Evolutionary conservation across 2,329 filamentous ascomycete species (phyloP).

Genomic region (Phaeosphaeria sp.): DNA sequence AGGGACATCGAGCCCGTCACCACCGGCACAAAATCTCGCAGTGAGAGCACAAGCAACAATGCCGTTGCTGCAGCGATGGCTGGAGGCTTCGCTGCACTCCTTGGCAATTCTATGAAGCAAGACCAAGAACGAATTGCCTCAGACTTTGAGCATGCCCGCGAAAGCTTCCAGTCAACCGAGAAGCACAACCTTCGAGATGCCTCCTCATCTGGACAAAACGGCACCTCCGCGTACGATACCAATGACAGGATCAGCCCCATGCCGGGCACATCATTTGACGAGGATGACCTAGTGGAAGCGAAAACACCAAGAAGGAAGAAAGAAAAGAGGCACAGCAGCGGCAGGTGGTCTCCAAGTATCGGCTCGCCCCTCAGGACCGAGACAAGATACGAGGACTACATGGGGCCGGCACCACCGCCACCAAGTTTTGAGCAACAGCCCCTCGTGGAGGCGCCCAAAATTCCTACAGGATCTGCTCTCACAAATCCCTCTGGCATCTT

Average conservation of each 20-base stretch:
- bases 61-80: slow-evolving; percentile 31
- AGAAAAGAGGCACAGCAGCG: slow-evolving; percentile 54
- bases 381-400: slow-evolving; percentile 53
- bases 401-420: slow-evolving; percentile 29
- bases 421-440: slow-evolving; percentile 18
- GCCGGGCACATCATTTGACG: slow-evolving; percentile 43
- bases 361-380: slow-evolving; percentile 55
- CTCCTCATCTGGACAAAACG: slow-evolving; percentile 25
- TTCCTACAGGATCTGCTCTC: slow-evolving; percentile 18
- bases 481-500: slow-evolving; percentile 19
- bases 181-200: slow-evolving; percentile 15
- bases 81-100: slow-evolving; percentile 43
- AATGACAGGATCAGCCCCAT: slow-evolving; percentile 26
- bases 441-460: slow-evolving; percentile 22
- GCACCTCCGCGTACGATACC: slow-evolving; percentile 19
- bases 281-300: slow-evolving; percentile 40
- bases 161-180: slow-evolving; percentile 33
- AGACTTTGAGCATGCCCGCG: slow-evolving; percentile 35
- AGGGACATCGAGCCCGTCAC: slow-evolving; percentile 19
- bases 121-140: slow-evolving; percentile 42
- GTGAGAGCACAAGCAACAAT: slow-evolving; percentile 20
- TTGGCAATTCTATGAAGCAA: slow-evolving; percentile 39
- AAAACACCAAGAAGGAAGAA: slow-evolving; percentile 56
- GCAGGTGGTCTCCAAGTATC: slow-evolving; percentile 49
- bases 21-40: slow-evolving; percentile 9